These are phyloP conservation scores for Solanum neorickii DNA, from an alignment of 257 asterid genomes.

Conservation along the genomic window DNA sequence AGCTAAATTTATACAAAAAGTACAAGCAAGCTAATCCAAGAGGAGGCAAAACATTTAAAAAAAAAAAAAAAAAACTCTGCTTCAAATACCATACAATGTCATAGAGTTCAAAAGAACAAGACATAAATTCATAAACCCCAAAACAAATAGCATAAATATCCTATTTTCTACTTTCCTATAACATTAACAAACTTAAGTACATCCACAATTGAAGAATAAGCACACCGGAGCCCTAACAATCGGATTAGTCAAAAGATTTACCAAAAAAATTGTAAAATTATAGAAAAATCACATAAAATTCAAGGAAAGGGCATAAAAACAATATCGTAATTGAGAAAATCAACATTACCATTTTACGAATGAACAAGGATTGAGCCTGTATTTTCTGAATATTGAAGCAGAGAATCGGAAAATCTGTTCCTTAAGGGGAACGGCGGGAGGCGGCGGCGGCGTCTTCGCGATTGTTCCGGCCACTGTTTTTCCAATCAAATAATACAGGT, in stretches of 20 bases:
- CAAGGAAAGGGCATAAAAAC: not conserved
- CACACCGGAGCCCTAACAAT: not conserved
- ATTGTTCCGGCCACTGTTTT: not conserved
- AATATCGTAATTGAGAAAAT: not conserved
- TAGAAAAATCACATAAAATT: not conserved
- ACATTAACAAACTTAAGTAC: not conserved
- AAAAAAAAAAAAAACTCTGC: not conserved
- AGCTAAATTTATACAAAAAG: not conserved
- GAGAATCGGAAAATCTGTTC: not conserved
- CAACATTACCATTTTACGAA: not conserved
- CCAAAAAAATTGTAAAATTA: not conserved
- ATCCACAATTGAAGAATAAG: not conserved
- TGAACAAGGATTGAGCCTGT: not conserved
- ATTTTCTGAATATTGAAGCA: not conserved
- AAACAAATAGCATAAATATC: not conserved
- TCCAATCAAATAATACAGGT: not conserved
- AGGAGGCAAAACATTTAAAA: not conserved
- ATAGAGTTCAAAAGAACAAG: not conserved
- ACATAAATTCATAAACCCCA: not conserved
- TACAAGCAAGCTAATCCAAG: not conserved
- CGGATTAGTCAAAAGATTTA: not conserved
- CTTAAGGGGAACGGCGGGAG: not conserved
- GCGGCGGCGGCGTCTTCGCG: not conserved
- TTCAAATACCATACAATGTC: not conserved
- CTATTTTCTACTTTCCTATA: not conserved